Base-by-base conservation (phyloP, 2,329 filamentous ascomycete species). In the Alternaria viburni region DNA sequence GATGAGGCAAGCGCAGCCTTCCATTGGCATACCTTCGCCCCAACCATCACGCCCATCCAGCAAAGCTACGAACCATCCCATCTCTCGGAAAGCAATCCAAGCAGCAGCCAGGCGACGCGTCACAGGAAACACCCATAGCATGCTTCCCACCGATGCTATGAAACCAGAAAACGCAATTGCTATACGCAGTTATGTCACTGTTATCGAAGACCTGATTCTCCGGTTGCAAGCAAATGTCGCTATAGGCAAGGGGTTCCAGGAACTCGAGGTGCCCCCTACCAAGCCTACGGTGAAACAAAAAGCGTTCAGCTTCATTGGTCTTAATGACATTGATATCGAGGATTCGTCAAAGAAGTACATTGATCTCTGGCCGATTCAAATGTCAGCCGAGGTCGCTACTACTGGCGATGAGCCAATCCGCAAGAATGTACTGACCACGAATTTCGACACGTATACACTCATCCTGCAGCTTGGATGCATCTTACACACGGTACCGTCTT, bases 331-430 rank as follows among this genome's bases (percentile, higher is more conserved):
- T 0, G 84, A 87, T 19, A 78, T 84, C 1, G 83, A 88, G 43
- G 85, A 85, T 17, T 88, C 90, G 57, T 83, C 82, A 5, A 95
- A 95, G 75, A 92, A 89, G 72, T 95, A 90, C 73, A 92, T 97
- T 65, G 93, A 97, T 73, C 82, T 97, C 5, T 97, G 93, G 93
- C 93, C 93, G 0, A 96, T 97, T 57, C 93, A 97, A 69, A 97
- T 97, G 92, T 95, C 93, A 6, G 93, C 93, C 1, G 92, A 95
- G 71, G 87, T 96, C 32, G 87, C 88, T 1, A 84, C 90, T 1
- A 89, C 67, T 13, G 73, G 74, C 6, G 76, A 67, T 86, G 74
- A 76, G 36, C 69, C 71, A 4, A 69, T 68, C 11, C 86, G 85
- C 63, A 82, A 86, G 65, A 89, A 88, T 71, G 85, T 96, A 6